phyloP scores from a whole-genome alignment of 768 basidiomycete genomes.

The Pleurotus giganteus region DNA sequence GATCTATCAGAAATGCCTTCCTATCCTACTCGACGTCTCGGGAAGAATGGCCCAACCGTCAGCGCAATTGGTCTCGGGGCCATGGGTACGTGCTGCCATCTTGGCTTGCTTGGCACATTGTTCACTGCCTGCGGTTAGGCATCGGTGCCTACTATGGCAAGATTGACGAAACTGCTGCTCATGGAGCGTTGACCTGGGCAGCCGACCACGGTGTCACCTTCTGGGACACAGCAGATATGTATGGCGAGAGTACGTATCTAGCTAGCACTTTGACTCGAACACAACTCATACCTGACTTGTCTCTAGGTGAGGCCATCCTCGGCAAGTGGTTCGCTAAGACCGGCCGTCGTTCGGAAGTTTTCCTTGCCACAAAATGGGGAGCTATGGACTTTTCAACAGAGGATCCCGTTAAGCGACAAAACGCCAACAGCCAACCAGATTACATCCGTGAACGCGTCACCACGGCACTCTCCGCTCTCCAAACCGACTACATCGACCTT shows the following conservation, averaged over 20 bases:
- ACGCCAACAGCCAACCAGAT: conserved; percentile 15
- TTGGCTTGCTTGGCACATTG: not conserved
- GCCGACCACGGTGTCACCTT: conserved; percentile 21
- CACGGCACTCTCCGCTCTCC: conserved; percentile 16
- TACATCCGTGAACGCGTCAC: conserved; percentile 16
- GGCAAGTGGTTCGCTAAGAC: conserved; percentile 23
- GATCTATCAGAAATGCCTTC: not conserved
- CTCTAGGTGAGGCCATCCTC: conserved; percentile 18
- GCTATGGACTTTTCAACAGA: conserved; percentile 16
- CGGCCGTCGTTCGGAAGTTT: conserved; percentile 21
- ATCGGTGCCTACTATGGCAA: conserved; percentile 22
- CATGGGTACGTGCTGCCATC: conserved; percentile 16
- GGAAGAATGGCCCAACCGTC: conserved; percentile 24
- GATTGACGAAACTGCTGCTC: conserved; percentile 16
- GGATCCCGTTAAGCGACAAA: not conserved
- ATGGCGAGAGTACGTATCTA: conserved; percentile 14
- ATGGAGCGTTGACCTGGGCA: conserved; percentile 20
- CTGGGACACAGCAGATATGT: conserved; percentile 21
- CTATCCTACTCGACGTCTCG: conserved; percentile 20
- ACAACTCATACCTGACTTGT: not conserved
- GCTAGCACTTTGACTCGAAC: not conserved
- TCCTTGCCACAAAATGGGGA: conserved; percentile 26
- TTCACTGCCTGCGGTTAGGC: conserved; percentile 10
- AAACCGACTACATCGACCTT: conserved; percentile 23
- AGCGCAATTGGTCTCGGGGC: conserved; percentile 25